Base-by-base conservation (phyloP, 257 asterid species). In the Scutellaria galericulata region DNA sequence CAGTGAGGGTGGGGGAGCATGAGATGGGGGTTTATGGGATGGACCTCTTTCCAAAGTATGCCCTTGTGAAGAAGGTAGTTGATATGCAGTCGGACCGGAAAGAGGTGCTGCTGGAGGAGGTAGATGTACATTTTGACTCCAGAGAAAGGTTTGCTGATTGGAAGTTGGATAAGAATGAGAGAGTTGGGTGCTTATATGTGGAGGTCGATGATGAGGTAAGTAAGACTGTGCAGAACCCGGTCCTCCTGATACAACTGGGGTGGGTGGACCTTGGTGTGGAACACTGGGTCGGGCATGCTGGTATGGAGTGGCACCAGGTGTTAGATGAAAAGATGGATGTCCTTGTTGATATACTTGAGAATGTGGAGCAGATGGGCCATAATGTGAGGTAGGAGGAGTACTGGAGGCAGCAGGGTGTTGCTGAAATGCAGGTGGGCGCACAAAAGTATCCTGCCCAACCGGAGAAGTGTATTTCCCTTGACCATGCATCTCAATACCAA, bases 401-500 rank as follows among this genome's bases (percentile, higher is more conserved):
- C 37, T 31, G 37, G 81, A 15, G 50, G 90, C 73, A 22, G 70
- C 78, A 60, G 86, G 81, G 58, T 45, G 82, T 75, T 80, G 88
- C 69, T 83, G 93, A 67, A 84, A 80, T 37, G 86, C 55, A 74
- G 83, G 80, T 24, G 75, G 53, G 39, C 82, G 80, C 14, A 73
- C 62, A 76, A 71, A 75, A 73, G 84, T 68, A 66, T 83, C 86
- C 76, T 79, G 92, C 73, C 86, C 83, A 58, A 45, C 76, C 66
- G 85, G 88, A 70, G 78, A 61, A 42, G 65, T 67, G 79, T 70
- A 83, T 75, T 86, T 89, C 75, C 87, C 88, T 71, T 74, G 86
- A 73, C 85, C 91, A 55, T 85, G 87, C 97, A 92, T 92, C 80
- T 79, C 77, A 57, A 58, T 40, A 46, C 78, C 75, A 70, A 66